Evolutionary conservation across 179 eudicot genomes (phyloP), one percentile per base, ranked within the genome.

Genomic region (Dionaea muscipula): DNA sequence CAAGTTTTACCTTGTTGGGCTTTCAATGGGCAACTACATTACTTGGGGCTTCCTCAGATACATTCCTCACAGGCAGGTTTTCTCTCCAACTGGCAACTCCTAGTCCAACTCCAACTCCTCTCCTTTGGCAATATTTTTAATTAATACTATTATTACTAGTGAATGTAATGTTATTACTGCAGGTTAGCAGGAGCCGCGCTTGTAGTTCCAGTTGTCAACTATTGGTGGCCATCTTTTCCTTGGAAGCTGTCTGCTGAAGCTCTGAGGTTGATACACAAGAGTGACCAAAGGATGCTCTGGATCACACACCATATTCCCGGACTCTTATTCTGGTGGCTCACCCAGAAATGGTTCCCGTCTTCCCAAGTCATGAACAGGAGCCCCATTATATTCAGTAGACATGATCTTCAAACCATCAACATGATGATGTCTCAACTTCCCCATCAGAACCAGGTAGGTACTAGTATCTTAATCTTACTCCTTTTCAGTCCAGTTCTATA

Each of bases 21-120:
- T 47, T 1, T 81, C 86, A 33, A 43, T 81, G 61, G 86, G 82
- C 23, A 67, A 68, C 12, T 75, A 72, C 37, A 26, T 77, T 15
- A 49, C 56, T 24, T 81, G 78, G 78, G 60, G 74, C 39, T 81
- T 76, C 61, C 68, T 81, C 47, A 77, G 63, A 37, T 70, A 77
- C 75, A 69, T 77, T 40, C 85, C 85, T 24, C 67, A 77, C 58
- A 64, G 62, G 58, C 12, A 68, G 53, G 55, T 22, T 15, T 18
- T 24, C 18, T 12, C 15, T 14, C 20, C 49, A 11, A 24, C 9
- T 14, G 1, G 11, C 53, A 12, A 12, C n/a, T 20, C 48, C 20
- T 33, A 33, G 10, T 33, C 37, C 7, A 33, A 33, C 12, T 41
- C 16, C 46, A 41, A 10, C 16, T 7, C 7, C 19, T 41, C 5